Conservation (phyloP, 2,329 filamentous ascomycete genomes). For the Talaromyces sp. region DNA sequence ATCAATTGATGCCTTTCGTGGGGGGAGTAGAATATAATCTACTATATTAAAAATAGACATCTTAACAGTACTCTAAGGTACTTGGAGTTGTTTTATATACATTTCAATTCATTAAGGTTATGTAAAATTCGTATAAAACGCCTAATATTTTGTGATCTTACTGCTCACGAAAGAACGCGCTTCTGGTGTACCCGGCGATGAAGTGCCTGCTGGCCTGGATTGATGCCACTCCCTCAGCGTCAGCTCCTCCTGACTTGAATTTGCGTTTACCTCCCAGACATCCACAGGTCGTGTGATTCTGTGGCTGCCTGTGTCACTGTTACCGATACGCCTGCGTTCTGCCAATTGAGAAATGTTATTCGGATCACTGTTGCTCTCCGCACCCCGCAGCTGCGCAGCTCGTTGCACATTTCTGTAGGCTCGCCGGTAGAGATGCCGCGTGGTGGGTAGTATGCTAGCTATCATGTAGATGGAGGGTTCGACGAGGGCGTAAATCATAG, state of each 20-base stretch:
- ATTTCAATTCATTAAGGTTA: background rate
- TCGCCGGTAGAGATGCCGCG: background rate
- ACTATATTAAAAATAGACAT: no score
- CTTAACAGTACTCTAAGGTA: background rate
- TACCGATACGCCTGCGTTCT: background rate
- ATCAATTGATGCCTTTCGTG: background rate
- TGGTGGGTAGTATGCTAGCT: background rate
- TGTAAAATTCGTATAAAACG: background rate
- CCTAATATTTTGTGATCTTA: background rate
- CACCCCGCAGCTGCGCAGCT: background rate
- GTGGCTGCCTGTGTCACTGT: background rate
- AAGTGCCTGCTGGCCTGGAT: background rate
- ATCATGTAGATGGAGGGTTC: conserved; percentile 1
- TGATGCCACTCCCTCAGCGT: background rate
- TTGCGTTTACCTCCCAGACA: background rate
- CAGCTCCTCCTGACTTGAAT: background rate
- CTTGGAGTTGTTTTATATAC: background rate
- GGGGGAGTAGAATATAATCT: no score
- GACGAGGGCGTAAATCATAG: background rate
- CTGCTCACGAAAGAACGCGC: background rate
- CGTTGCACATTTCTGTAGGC: background rate
- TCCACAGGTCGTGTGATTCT: background rate
- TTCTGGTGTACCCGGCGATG: background rate
- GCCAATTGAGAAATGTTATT: background rate
- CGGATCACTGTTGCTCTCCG: background rate